Base-by-base conservation (phyloP, 164 flowering plant genomes). In the Stephania cephalantha region DNA sequence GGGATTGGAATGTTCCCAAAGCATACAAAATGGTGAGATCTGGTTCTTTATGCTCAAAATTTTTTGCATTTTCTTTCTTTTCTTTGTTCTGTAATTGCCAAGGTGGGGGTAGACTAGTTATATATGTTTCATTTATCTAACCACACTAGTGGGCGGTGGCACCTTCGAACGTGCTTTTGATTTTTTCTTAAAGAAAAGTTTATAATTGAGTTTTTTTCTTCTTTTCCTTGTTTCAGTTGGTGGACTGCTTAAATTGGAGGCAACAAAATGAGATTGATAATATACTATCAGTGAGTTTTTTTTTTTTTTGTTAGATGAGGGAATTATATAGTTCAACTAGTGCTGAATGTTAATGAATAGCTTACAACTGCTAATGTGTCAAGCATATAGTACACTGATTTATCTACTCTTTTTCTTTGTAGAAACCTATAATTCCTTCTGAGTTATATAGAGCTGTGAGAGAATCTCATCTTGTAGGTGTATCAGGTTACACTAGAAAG, bases 401-500 rank as follows among this genome's bases (percentile, higher is more conserved):
- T 55, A 20, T 44, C 22, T 76, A 44, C 25, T 70, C 20, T 77
- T 73, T 76, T 30, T 71, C 61, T 71, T 2, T 77, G 42, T 93
- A 95, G 99, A 95, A 89, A 86, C 97, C 99, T 17, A 93, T 95
- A 20, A 55, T 83, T 46, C 97, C 98, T 17, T 48, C 75, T 78
- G 91, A 93, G 9, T 79, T 90, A 58, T 93, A 93, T 74, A 86
- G 94, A 87, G 86, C 83, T 63, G 82, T 93, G 74, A 88, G 99
- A 29, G 97, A 92, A 77, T 84, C 98, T 66, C 96, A 95, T 66
- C 97, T 95, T 46, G 50, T 90, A 44, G 99, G 99, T 73, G 20
- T 93, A 84, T 91, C 95, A 10, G 99, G 97, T 74, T 91, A 88
- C 86, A 79, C 98, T 72, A 95, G 85, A 74, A 88, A 90, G 97